Conservation (phyloP, 495 filamentous ascomycete species). For the Saxophila tyrrhenica region DNA sequence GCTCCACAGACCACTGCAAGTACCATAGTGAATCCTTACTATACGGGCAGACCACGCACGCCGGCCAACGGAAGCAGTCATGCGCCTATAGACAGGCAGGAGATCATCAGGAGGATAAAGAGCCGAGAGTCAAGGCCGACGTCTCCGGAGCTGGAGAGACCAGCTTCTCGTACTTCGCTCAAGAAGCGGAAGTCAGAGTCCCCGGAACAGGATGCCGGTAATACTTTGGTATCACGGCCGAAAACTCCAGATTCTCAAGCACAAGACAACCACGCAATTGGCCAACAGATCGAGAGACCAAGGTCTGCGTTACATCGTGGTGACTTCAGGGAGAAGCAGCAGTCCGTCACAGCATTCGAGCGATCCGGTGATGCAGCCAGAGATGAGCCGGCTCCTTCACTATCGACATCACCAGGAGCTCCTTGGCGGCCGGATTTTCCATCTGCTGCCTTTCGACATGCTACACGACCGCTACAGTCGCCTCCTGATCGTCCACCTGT, state of each 20-base stretch:
- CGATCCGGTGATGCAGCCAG: slow-evolving; percentile 1
- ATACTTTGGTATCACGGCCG: neutral
- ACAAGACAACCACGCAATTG: slow-evolving; percentile 23
- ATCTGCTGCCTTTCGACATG: slow-evolving; percentile 19
- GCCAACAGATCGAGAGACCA: slow-evolving; percentile 65
- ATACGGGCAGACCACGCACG: slow-evolving; percentile 15
- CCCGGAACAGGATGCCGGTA: neutral
- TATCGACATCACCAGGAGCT: slow-evolving; percentile 29
- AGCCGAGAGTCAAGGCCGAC: slow-evolving; percentile 41
- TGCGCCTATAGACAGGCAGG: slow-evolving; percentile 39
- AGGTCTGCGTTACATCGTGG: slow-evolving; percentile 80
- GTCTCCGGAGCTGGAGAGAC: slow-evolving; percentile 14
- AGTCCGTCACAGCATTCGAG: slow-evolving; percentile 2
- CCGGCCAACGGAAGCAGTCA: slow-evolving; percentile 13
- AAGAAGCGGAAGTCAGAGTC: neutral
- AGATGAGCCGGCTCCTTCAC: slow-evolving; percentile 5
- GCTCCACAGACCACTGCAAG: neutral
- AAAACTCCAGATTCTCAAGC: slow-evolving; percentile 23
- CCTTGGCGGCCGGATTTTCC: slow-evolving; percentile 31
- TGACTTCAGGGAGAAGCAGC: slow-evolving; percentile 52
- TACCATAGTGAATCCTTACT: slow-evolving; percentile 16
- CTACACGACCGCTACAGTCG: neutral
- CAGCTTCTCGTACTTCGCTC: neutral
- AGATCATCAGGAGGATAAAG: slow-evolving; percentile 80
- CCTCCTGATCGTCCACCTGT: neutral